Evolutionary conservation across 2,329 filamentous ascomycete species (phyloP), one percentile per base, ranked within the genome.

Genomic region (Trichoderma sp.): DNA sequence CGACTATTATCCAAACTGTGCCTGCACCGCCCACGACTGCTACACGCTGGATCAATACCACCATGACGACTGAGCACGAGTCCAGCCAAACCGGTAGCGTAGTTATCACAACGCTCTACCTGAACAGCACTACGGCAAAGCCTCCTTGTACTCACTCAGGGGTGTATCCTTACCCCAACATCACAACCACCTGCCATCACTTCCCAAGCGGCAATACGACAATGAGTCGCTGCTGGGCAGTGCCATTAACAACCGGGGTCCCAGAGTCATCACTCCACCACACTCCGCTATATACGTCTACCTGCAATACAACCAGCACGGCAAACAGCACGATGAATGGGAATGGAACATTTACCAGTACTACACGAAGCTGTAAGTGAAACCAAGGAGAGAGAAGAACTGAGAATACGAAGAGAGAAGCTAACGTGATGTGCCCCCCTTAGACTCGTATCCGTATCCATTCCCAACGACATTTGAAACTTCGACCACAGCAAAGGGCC

Each of bases 221-320:
- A 11, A 26, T 68, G n/a, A 50, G 34, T 17, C 61, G 61, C 26
- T 73, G 71, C 57, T 70, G 55, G 66, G 61, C 67, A 6, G 13
- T 66, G 39, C 66, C 70, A 20, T 34, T 55, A 30, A 72, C 70
- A 9, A 71, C 71, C 1, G 63, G 39, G 1, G 23, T 13, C 11
- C 65, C 73, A 20, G 64, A 73, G 17, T 23, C 70, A 9, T 61
- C 57, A 43, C n/a, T 28, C 13, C 39, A 30, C 9, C 67, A 62
- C 3, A 69, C 73, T 26, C 64, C 64, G 5, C 28, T 62, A 12
- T 58, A 72, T 34, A 43, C 66, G 12, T 75, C 75, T 32, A 62
- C 67, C n/a, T 79, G 77, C 61, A 76, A 76, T 65, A 74, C 74
- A 47, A 77, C 77, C 53, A 74, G 73, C 71, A 75, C 59, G 9